A percentile compares a stretch with the other conserved stretches of the same genome.
These are phyloP conservation scores for Blastobotrys petasosporus DNA, from an alignment of 1,139 yeast genomes.

Conservation along the genomic window DNA sequence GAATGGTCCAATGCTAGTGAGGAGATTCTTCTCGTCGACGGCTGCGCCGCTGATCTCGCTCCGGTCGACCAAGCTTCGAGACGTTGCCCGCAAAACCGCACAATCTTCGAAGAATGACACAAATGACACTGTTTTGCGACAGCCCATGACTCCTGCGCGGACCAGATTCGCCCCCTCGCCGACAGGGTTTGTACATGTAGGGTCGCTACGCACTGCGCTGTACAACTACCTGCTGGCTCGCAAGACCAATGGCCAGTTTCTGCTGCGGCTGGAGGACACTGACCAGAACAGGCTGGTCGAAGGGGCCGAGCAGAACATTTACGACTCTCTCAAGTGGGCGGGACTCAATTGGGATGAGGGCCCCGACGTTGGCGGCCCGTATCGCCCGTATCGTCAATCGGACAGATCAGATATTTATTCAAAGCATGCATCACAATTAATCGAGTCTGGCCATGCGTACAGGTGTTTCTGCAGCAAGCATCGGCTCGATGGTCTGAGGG, in stretches of 20 bases:
- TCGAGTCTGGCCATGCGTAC: constrained; percentile 69
- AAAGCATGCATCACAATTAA: constrained; percentile 48
- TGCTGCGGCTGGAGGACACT: constrained; percentile 85
- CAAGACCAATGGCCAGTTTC: constrained; percentile 71
- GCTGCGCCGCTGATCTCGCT: not conserved
- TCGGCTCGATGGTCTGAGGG: constrained; percentile 60
- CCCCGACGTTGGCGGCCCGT: constrained; percentile 59
- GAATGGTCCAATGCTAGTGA: no score
- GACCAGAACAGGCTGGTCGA: constrained; percentile 69
- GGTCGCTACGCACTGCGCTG: constrained; percentile 87
- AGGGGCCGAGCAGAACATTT: constrained; percentile 80
- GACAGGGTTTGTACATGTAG: constrained; percentile 86
- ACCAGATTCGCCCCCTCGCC: constrained; percentile 98
- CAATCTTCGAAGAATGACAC: no score
- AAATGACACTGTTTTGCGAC: constrained; percentile 20
- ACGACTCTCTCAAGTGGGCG: constrained; percentile 72
- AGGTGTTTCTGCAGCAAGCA: constrained; percentile 81
- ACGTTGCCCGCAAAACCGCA: not conserved
- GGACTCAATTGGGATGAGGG: constrained; percentile 77
- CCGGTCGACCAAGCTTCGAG: constrained; percentile 10
- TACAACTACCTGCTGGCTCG: constrained; percentile 81
- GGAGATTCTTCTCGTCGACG: no score
- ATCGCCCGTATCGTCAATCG: constrained; percentile 79
- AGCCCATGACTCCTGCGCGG: constrained; percentile 58
- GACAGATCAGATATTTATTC: constrained; percentile 64